A percentile compares a stretch with the other conserved stretches of the same genome.
phyloP scores from a whole-genome alignment of 139 green algal species.

The Picochlorum sp. region DNA sequence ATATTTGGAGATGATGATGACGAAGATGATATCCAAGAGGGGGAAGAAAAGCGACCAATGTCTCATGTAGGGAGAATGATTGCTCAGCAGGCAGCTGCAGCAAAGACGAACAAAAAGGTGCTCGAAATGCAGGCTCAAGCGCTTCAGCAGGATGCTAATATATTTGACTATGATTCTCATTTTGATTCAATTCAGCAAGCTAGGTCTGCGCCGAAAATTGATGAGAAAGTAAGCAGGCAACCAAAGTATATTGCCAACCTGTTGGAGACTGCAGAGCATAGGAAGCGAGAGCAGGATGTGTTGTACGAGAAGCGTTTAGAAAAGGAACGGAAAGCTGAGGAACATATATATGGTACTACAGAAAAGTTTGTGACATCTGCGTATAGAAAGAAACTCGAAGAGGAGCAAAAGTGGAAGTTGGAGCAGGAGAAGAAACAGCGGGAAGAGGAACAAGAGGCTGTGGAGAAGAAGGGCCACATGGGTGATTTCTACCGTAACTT shows the following conservation, averaged over 20 bases:
- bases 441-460: slow-evolving; percentile 52
- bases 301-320: slow-evolving; percentile 53
- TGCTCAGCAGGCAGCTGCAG: slow-evolving; percentile 55
- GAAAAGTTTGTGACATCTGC: slow-evolving; percentile 91
- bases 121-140: slow-evolving; percentile 64
- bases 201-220: slow-evolving; percentile 40
- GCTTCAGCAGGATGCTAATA: slow-evolving; percentile 74
- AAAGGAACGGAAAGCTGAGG: slow-evolving; percentile 50
- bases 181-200: slow-evolving; percentile 77
- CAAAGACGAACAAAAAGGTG: slow-evolving; percentile 43
- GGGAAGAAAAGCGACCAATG: slow-evolving; percentile 29
- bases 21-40: slow-evolving; percentile 47
- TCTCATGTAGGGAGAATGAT: slow-evolving; percentile 43
- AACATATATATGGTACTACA: slow-evolving; percentile 84
- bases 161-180: slow-evolving; percentile 90
- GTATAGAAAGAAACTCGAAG: slow-evolving; percentile 91
- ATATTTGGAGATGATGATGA: slow-evolving; percentile 57
- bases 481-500: slow-evolving; percentile 87
- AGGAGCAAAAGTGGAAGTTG: slow-evolving; percentile 67
- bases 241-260: slow-evolving; percentile 69
- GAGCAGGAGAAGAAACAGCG: slow-evolving; percentile 46
- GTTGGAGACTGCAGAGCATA: slow-evolving; percentile 69
- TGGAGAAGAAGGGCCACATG: slow-evolving; percentile 72
- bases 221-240: slow-evolving; percentile 54
- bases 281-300: slow-evolving; percentile 78